Conservation (phyloP, 139 green algal genomes). For the Closterium sp. region DNA sequence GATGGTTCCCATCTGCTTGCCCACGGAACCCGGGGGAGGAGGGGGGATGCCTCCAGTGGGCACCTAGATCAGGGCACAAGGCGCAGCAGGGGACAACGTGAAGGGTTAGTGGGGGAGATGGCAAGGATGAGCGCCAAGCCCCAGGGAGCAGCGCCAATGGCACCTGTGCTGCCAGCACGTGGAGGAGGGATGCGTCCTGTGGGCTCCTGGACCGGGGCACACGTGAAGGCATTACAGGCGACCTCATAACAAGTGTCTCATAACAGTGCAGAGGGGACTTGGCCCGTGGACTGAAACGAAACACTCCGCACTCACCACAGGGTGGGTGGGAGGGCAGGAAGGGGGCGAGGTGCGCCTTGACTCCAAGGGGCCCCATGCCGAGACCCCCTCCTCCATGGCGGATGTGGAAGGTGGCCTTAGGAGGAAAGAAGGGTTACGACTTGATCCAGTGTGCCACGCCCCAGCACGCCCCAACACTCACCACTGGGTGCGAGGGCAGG, state of each 20-base stretch:
- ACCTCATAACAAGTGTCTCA: too few relatives aligned
- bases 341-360: conserved; percentile 93
- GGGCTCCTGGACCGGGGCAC: conserved; percentile 51
- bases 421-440: too few relatives aligned
- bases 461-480: too few relatives aligned
- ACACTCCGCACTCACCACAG: conserved; percentile 82
- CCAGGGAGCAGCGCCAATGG: conserved; percentile 90
- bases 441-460: too few relatives aligned
- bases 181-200: conserved; percentile 72
- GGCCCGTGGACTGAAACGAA: too few relatives aligned
- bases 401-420: conserved; percentile 99
- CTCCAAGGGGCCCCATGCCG: conserved; percentile 67
- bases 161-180: conserved; percentile 55
- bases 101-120: conserved; percentile 79
- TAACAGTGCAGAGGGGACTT: too few relatives aligned
- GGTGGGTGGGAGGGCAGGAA: conserved; percentile 91
- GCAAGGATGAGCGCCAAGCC: conserved; percentile 78
- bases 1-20: conserved; percentile 72
- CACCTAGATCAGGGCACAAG: too few relatives aligned
- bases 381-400: conserved; percentile 89
- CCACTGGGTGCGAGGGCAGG: conserved; percentile 89
- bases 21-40: conserved; percentile 44
- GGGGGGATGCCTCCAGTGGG: conserved; percentile 74
- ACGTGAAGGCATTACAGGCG: too few relatives aligned
- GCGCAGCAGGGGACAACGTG: too few relatives aligned